Evolutionary conservation across 1,139 yeast genomes (phyloP).

Genomic region (Debaryomyces fabryi): DNA sequence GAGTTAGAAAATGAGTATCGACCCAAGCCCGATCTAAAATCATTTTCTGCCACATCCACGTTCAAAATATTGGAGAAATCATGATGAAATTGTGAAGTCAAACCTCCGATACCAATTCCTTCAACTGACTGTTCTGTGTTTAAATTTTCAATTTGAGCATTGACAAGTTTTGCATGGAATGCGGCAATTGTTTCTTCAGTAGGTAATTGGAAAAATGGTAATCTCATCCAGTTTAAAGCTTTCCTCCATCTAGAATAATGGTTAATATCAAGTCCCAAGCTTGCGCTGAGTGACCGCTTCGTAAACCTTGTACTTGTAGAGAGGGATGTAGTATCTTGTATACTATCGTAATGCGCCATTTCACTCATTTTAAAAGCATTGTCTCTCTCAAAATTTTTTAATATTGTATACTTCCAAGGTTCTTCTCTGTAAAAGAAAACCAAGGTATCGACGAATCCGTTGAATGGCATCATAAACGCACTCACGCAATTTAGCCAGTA

Average conservation of each 20-base stretch:
- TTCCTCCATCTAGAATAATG: constrained; percentile 41
- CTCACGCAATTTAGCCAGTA: constrained; percentile 69
- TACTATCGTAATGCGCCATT: background rate
- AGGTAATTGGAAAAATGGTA: constrained; percentile 51
- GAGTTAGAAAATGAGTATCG: constrained; percentile 32
- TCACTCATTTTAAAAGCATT: constrained; percentile 33
- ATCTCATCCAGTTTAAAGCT: constrained; percentile 31
- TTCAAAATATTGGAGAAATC: constrained; percentile 43
- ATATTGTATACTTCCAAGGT: constrained; percentile 66
- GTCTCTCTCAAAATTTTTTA: constrained; percentile 43
- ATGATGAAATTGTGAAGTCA: constrained; percentile 21
- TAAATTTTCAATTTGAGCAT: constrained; percentile 16
- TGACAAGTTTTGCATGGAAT: constrained; percentile 30
- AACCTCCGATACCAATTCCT: constrained; percentile 4
- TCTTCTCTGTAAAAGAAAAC: constrained; percentile 78
- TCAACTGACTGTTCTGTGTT: constrained; percentile 9
- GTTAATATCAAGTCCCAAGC: constrained; percentile 28
- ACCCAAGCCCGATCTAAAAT: constrained; percentile 35
- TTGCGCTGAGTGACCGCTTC: constrained; percentile 29
- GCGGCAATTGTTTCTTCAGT: constrained; percentile 33
- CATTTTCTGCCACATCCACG: constrained; percentile 33
- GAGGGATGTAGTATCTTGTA: constrained; percentile 23
- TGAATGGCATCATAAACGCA: constrained; percentile 79
- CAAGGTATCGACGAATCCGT: constrained; percentile 73
- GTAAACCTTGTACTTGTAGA: constrained; percentile 31